A percentile compares a stretch with the other conserved stretches of the same genome.
phyloP scores from a whole-genome alignment of 768 basidiomycete species.

The Leccinum variicolor region DNA sequence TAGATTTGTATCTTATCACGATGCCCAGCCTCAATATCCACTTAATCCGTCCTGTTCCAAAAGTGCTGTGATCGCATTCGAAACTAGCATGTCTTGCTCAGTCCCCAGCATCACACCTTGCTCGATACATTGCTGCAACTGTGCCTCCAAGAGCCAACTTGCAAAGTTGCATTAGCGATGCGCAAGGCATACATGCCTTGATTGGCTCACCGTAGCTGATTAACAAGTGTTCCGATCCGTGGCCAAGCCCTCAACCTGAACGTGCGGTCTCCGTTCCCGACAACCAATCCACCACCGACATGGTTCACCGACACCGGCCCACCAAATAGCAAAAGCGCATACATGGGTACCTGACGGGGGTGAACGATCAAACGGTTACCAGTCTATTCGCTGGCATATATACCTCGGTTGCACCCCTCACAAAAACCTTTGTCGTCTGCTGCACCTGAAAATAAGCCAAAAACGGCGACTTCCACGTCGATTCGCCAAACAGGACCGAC shows the following conservation, averaged over 20 bases:
- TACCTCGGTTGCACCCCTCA: slow-evolving; percentile 90
- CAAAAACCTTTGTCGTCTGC: slow-evolving; percentile 77
- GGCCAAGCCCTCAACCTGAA: slow-evolving; percentile 80
- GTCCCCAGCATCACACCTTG: slow-evolving; percentile 47
- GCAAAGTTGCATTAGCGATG: not conserved
- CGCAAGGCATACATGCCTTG: not conserved
- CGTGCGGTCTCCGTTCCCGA: slow-evolving; percentile 49
- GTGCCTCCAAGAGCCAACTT: slow-evolving; percentile 67
- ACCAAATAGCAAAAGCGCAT: slow-evolving; percentile 80
- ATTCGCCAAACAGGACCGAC: slow-evolving; percentile 72
- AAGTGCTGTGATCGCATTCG: slow-evolving; percentile 42
- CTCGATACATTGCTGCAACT: slow-evolving; percentile 65
- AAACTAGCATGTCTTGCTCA: slow-evolving; percentile 51
- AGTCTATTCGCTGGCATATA: slow-evolving; percentile 8
- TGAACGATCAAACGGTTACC: not conserved
- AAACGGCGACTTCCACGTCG: slow-evolving; percentile 75
- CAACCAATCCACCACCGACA: slow-evolving; percentile 68
- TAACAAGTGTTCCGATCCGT: slow-evolving; percentile 87
- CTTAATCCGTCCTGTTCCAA: slow-evolving; percentile 36
- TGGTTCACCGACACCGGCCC: slow-evolving; percentile 78
- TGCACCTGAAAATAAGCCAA: slow-evolving; percentile 82
- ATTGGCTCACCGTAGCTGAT: slow-evolving; percentile 66
- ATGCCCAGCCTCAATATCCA: not conserved
- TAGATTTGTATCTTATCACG: slow-evolving; percentile 13
- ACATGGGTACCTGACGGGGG: slow-evolving; percentile 69